Evolutionary conservation across 1,284 basidiomycete species (phyloP).

Genomic region (Austroboletus novae-zelandiae): DNA sequence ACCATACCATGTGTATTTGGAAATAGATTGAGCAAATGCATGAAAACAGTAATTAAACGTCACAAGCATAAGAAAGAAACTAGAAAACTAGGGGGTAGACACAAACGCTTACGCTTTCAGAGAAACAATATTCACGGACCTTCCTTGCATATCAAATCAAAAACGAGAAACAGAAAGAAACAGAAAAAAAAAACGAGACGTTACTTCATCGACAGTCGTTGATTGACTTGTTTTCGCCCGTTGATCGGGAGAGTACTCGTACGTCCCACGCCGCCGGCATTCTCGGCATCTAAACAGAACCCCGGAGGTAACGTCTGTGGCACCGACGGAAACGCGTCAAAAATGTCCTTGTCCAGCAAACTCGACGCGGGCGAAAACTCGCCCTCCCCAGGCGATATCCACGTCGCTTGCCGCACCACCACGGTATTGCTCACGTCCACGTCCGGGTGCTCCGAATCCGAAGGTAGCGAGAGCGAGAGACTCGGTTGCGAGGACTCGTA

Average conservation of each 20-base stretch:
- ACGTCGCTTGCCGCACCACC: constrained; percentile 37
- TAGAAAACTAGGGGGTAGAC: too few species aligned
- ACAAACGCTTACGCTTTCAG: too few species aligned
- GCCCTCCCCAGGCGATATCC: constrained; percentile 39
- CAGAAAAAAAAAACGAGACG: background rate
- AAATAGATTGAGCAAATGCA: too few species aligned
- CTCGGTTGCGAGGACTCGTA: constrained; percentile 25
- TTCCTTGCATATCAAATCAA: background rate
- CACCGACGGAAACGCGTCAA: constrained; percentile 58
- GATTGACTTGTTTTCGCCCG: constrained; percentile 24
- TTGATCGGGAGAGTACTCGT: constrained; percentile 28
- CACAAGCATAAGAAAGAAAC: too few species aligned
- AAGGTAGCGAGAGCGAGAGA: constrained; percentile 21
- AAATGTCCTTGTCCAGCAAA: constrained; percentile 44
- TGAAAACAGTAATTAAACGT: too few species aligned
- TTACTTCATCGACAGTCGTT: constrained; percentile 25
- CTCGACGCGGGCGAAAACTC: constrained; percentile 39
- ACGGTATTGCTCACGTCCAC: constrained; percentile 20
- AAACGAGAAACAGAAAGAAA: background rate
- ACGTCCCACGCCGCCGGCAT: constrained; percentile 10
- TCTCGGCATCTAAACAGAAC: constrained; percentile 16
- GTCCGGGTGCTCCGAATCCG: constrained; percentile 9
- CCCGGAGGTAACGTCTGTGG: constrained; percentile 40
- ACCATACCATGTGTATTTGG: too few species aligned
- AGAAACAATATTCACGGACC: too few species aligned